phyloP scores from a whole-genome alignment of 2,329 filamentous ascomycete genomes.

The Colletotrichum sp. region DNA sequence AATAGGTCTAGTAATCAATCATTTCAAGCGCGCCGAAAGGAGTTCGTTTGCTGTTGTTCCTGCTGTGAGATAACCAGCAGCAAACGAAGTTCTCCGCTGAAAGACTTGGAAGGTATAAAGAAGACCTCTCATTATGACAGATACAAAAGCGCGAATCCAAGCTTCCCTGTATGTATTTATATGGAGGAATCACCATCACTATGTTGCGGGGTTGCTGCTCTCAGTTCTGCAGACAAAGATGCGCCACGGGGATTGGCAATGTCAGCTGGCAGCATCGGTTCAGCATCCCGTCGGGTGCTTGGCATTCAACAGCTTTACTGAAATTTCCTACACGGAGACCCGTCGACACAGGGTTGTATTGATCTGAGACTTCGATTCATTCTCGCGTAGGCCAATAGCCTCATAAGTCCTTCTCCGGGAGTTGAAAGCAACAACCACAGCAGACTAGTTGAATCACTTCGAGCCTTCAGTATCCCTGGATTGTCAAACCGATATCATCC shows the following conservation, averaged over 20 bases:
- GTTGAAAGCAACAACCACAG: background rate
- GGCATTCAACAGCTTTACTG: accelerated
- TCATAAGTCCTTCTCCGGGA: accelerated
- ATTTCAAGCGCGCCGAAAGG: accelerated
- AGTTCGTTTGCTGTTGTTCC: accelerated
- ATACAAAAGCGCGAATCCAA: background rate
- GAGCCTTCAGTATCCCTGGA: too few relatives aligned
- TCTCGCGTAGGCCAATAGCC: accelerated
- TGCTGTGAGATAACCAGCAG: accelerated
- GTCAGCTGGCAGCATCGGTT: background rate
- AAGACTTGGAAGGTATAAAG: background rate
- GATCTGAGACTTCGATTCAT: accelerated
- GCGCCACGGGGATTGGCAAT: background rate
- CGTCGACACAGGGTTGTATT: accelerated
- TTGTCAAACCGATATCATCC: too few relatives aligned
- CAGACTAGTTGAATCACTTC: too few relatives aligned
- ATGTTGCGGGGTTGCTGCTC: background rate
- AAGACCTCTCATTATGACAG: accelerated
- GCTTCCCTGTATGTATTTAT: accelerated
- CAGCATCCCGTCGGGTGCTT: background rate
- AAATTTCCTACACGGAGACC: background rate
- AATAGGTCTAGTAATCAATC: background rate
- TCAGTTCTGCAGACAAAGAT: background rate
- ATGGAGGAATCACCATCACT: accelerated
- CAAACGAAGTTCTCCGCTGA: accelerated